phyloP scores from a whole-genome alignment of 331 rosid genomes.

The Pyracantha coccinea region DNA sequence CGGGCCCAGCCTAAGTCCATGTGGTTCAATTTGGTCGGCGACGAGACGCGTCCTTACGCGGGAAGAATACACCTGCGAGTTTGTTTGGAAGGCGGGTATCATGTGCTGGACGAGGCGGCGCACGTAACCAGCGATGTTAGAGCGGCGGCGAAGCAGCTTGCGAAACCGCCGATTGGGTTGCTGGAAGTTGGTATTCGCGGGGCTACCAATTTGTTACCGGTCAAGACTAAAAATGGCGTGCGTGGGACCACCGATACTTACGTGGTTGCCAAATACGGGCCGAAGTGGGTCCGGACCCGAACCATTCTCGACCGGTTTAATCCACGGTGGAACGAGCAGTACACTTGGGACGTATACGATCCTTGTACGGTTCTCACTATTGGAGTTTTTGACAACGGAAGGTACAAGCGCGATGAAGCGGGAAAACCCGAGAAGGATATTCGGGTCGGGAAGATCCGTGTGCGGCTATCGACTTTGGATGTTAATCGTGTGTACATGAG shows the following conservation, averaged over 20 bases:
- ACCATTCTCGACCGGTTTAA: constrained; percentile 70
- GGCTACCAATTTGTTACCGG: constrained; percentile 53
- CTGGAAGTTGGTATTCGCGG: constrained; percentile 74
- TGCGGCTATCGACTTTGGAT: constrained; percentile 65
- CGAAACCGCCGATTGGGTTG: constrained; percentile 54
- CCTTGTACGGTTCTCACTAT: constrained; percentile 70
- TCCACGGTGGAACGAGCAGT: constrained; percentile 83
- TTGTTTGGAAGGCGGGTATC: constrained; percentile 77
- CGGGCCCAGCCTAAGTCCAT: constrained; percentile 47
- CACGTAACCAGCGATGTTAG: constrained; percentile 75
- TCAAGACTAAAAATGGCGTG: constrained; percentile 57
- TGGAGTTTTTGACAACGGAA: constrained; percentile 61
- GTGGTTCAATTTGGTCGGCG: constrained; percentile 59
- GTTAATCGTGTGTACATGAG: constrained; percentile 58
- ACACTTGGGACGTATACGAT: constrained; percentile 79
- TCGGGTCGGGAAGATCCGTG: constrained; percentile 55
- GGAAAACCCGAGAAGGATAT: constrained; percentile 44
- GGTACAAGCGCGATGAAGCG: constrained; percentile 40
- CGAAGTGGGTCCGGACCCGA: constrained; percentile 64
- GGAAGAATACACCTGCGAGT: constrained; percentile 62
- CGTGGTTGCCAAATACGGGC: constrained; percentile 76
- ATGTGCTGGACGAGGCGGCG: constrained; percentile 74
- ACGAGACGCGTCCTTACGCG: constrained; percentile 24
- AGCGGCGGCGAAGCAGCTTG: constrained; percentile 52
- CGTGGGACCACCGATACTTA: constrained; percentile 69